Percentiles rank a stretch among this genome's conserved stretches.
Conservation (phyloP, 2,329 filamentous ascomycete genomes). For the Chrysoporthe cubensis region DNA sequence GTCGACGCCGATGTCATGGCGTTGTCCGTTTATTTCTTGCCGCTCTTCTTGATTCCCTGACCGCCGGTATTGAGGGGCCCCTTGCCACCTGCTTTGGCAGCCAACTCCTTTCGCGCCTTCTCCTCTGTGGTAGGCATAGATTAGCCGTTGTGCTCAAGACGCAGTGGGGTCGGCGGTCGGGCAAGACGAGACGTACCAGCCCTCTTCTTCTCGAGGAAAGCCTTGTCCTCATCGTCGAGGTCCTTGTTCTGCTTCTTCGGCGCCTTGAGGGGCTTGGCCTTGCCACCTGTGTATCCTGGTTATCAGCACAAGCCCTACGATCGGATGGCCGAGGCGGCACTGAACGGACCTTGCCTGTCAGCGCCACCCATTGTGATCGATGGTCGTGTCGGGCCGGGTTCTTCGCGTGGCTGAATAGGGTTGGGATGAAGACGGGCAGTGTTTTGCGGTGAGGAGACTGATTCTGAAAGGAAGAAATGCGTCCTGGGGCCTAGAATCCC, state of each 20-base stretch:
- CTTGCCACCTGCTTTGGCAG: conserved; percentile 82
- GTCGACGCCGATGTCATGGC: not conserved
- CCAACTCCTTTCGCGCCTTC: conserved; percentile 83
- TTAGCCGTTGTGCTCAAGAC: conserved; percentile 27
- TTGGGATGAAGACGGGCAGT: not conserved
- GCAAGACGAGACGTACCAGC: conserved; percentile 63
- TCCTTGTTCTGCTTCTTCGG: conserved; percentile 85
- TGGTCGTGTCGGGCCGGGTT: not conserved
- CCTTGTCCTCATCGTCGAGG: conserved; percentile 83
- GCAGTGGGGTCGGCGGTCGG: conserved; percentile 12
- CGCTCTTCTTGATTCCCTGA: conserved; percentile 97
- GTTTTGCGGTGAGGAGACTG: not conserved
- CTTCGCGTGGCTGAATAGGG: not conserved
- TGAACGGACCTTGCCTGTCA: conserved; percentile 64
- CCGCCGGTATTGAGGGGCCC: conserved; percentile 82
- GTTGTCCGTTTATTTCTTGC: conserved; percentile 75
- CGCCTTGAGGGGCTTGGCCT: conserved; percentile 83
- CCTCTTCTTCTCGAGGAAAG: conserved; percentile 80
- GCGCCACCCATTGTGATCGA: conserved; percentile 62
- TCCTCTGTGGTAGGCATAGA: conserved; percentile 58
- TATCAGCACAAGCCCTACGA: conserved; percentile 15
- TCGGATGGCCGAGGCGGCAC: not conserved
- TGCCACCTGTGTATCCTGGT: conserved; percentile 63
- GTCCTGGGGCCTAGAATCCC: conserved; percentile 1
- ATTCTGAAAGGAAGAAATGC: not conserved